These are phyloP conservation scores for Chimonanthus praecox DNA, from an alignment of 164 flowering plant genomes.

Conservation along the genomic window DNA sequence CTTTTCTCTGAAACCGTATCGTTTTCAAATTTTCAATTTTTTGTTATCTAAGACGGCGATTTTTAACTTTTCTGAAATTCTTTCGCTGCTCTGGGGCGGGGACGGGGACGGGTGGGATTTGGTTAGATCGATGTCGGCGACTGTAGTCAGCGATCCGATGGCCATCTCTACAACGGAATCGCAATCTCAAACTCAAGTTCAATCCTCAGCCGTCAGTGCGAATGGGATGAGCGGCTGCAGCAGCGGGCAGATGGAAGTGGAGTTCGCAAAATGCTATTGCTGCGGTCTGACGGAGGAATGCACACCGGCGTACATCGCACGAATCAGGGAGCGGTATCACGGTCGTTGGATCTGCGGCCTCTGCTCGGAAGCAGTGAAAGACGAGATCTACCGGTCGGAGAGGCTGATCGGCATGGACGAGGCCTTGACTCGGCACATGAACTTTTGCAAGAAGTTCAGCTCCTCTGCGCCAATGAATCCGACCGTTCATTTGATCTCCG, in stretches of 20 bases:
- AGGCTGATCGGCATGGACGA: slow-evolving; percentile 71
- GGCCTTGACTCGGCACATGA: slow-evolving; percentile 61
- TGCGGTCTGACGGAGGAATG: slow-evolving; percentile 85
- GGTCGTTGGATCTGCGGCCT: slow-evolving; percentile 91
- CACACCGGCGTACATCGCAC: slow-evolving; percentile 56
- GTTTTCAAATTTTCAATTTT: neutral
- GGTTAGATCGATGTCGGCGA: slow-evolving; percentile 30
- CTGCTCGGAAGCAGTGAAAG: slow-evolving; percentile 71
- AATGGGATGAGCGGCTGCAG: neutral
- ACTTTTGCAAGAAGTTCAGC: slow-evolving; percentile 50
- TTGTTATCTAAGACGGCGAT: neutral
- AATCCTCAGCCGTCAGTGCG: slow-evolving; percentile 13
- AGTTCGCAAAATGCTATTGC: slow-evolving; percentile 63
- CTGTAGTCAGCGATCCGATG: slow-evolving; percentile 34
- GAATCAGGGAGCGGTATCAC: slow-evolving; percentile 44
- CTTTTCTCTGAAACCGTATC: neutral
- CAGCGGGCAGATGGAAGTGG: slow-evolving; percentile 35
- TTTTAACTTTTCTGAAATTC: neutral
- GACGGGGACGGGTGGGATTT: neutral
- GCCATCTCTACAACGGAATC: slow-evolving; percentile 19
- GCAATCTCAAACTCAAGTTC: slow-evolving; percentile 30
- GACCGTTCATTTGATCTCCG: slow-evolving; percentile 47
- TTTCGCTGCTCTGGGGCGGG: neutral
- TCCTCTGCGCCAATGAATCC: slow-evolving; percentile 58
- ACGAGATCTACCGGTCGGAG: slow-evolving; percentile 56